Base-by-base conservation (phyloP, 139 green algal species). In the Spirogloea muscicola region DNA sequence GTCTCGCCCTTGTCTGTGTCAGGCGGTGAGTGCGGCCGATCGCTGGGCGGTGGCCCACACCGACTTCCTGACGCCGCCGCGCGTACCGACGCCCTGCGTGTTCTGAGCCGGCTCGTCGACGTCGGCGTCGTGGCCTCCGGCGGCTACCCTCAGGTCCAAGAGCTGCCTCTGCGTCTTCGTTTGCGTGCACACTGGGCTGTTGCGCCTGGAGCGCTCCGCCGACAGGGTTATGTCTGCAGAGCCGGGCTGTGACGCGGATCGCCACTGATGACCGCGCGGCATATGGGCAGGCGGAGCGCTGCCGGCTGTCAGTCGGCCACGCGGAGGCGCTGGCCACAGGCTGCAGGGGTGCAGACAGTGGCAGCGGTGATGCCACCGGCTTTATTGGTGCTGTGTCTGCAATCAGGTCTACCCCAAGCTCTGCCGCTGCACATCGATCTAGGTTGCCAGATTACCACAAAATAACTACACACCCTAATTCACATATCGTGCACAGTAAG, bases 221-320 rank as follows among this genome's bases (percentile, higher is more conserved):
- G 13, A 55, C 13, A 16, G 16, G 16, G 31, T 16, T 65, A 65
- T 13, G 57, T 58, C 16, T 18, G 16, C 13, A 16, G 16, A 18
- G 16, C 16, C 21, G 29, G 16, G 31, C 29, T n/a, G 57, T 58
- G 29, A 18, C 13, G 13, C 13, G 13, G 13, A 13, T 41, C 13
- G 13, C 31, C 13, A 65, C 29, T n/a, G 31, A 69, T 42, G 29
- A 69, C 60, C 41, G 44, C 5, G 29, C 33, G 60, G 27, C 29
- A 10, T 5, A 69, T 52, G 9, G 51, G 27, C 63, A 72, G 63
- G 63, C 63, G 41, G 63, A 72, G 63, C 63, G 63, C 31, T 72
- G 63, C 63, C 63, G 63, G 6, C 63, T 72, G 13, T 62, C 63
- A 36, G 63, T 72, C 31, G 63, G 63, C 6, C 4, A 63, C 31